A percentile compares a stretch with the other conserved stretches of the same genome.
phyloP scores from a whole-genome alignment of 2,329 filamentous ascomycete species.

The Parastagonospora avenae region DNA sequence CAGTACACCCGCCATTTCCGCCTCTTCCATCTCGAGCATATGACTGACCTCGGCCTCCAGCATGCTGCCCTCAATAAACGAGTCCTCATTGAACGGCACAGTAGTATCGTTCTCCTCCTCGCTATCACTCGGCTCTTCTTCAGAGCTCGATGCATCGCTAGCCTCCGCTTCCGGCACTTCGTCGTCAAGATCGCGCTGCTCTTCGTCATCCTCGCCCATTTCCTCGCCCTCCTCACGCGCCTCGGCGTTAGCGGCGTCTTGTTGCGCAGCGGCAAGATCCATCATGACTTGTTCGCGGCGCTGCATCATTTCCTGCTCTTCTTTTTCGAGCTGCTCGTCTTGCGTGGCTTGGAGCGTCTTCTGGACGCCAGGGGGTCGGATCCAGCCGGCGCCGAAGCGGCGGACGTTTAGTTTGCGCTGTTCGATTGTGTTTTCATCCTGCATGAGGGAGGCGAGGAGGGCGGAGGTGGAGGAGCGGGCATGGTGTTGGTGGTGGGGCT shows the following conservation, averaged over 20 bases:
- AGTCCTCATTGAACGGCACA: conserved; percentile 58
- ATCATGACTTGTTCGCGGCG: conserved; percentile 72
- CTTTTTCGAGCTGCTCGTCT: conserved; percentile 86
- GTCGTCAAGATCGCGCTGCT: conserved; percentile 49
- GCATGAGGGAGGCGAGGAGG: conserved; percentile 69
- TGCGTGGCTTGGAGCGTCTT: conserved; percentile 91
- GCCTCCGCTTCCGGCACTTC: conserved; percentile 46
- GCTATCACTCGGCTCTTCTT: conserved; percentile 17
- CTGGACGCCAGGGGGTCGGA: conserved; percentile 82
- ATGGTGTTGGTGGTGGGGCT: conserved; percentile 12
- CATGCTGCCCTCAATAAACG: conserved; percentile 54
- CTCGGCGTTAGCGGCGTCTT: conserved; percentile 50
- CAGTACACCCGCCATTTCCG: conserved; percentile 53
- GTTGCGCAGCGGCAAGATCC: conserved; percentile 68
- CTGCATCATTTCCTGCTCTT: conserved; percentile 80
- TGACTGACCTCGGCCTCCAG: conserved; percentile 44
- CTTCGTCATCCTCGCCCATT: conserved; percentile 35
- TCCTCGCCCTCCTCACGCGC: conserved; percentile 51
- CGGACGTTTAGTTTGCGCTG: conserved; percentile 80
- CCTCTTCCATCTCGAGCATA: conserved; percentile 53
- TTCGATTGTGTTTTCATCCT: conserved; percentile 78
- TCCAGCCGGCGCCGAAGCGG: conserved; percentile 88
- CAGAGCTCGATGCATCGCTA: conserved; percentile 30
- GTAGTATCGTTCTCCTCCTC: conserved; percentile 56
- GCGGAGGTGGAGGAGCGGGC: conserved; percentile 58